These are phyloP conservation scores for Yamadazyma trypodendri DNA, from an alignment of 1,139 yeast species.

Conservation along the genomic window DNA sequence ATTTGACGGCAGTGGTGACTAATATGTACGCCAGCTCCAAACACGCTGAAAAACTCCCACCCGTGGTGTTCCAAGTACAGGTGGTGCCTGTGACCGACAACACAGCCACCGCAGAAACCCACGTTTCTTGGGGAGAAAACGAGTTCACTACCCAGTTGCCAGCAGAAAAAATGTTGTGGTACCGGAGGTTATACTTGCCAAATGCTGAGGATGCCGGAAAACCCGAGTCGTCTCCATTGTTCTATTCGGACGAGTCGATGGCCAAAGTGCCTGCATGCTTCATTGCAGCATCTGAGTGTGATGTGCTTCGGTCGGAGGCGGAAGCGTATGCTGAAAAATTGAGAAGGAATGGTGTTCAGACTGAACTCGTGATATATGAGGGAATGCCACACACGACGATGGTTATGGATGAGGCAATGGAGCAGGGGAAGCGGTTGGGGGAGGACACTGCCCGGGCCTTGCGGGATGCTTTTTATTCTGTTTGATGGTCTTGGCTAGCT, in stretches of 20 bases:
- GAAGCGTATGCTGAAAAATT: conserved; percentile 43
- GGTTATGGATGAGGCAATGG: conserved; percentile 46
- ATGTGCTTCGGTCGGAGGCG: conserved; percentile 46
- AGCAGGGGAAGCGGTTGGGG: conserved; percentile 39
- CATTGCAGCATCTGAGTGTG: conserved; percentile 45
- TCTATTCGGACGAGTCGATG: conserved; percentile 41
- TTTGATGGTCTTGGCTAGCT: too few species aligned
- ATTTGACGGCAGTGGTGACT: conserved; percentile 40
- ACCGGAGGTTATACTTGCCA: conserved; percentile 43
- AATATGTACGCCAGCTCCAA: conserved; percentile 35
- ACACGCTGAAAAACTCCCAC: conserved; percentile 27
- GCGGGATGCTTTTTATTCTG: conserved; percentile 17
- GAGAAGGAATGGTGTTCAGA: conserved; percentile 34
- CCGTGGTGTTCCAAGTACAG: conserved; percentile 39
- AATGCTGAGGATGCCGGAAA: conserved; percentile 29
- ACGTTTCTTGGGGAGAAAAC: conserved; percentile 40
- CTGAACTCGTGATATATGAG: conserved; percentile 33
- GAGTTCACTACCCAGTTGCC: conserved; percentile 47
- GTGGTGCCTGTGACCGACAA: conserved; percentile 52
- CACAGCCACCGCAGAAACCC: conserved; percentile 39
- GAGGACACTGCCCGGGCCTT: conserved; percentile 30
- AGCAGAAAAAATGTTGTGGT: conserved; percentile 51
- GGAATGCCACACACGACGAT: conserved; percentile 51
- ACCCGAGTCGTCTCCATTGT: conserved; percentile 48
- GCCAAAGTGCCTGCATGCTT: conserved; percentile 40